Evolutionary conservation across 2,329 filamentous ascomycete genomes (phyloP).

Genomic region (Penicillium sp.): DNA sequence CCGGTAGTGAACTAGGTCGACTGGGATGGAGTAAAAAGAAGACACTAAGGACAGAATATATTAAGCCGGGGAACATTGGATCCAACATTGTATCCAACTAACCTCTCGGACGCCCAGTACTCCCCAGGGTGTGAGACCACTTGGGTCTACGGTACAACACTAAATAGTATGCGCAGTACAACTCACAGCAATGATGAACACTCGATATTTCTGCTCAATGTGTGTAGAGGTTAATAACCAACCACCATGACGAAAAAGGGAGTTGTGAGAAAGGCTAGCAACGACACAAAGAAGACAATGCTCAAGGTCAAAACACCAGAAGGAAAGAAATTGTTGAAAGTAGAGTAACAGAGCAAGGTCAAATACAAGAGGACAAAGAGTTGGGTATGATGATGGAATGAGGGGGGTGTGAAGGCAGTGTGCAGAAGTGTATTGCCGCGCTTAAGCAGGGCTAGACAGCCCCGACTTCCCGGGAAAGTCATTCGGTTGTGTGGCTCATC

Average conservation of each 20-base stretch:
- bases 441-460: constrained; percentile 3
- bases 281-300: neutral
- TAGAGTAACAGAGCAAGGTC: neutral
- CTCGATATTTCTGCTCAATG: neutral
- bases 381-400: neutral
- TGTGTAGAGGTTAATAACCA: neutral
- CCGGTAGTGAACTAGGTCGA: constrained; percentile 2
- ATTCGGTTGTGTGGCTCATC: neutral
- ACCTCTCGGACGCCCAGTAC: constrained; percentile 2
- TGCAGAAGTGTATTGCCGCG: constrained; percentile 1
- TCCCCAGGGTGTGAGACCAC: neutral
- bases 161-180: neutral
- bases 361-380: neutral
- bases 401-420: neutral
- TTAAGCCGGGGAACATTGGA: neutral
- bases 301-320: neutral
- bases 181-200: neutral
- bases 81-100: neutral
- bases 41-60: neutral
- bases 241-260: neutral
- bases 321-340: neutral
- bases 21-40: neutral
- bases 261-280: neutral
- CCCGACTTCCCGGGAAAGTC: neutral
- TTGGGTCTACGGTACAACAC: neutral